Evolutionary conservation across 1,139 yeast genomes (phyloP), one percentile per base, ranked within the genome.

Genomic region (Suhomyces bolitotheri): DNA sequence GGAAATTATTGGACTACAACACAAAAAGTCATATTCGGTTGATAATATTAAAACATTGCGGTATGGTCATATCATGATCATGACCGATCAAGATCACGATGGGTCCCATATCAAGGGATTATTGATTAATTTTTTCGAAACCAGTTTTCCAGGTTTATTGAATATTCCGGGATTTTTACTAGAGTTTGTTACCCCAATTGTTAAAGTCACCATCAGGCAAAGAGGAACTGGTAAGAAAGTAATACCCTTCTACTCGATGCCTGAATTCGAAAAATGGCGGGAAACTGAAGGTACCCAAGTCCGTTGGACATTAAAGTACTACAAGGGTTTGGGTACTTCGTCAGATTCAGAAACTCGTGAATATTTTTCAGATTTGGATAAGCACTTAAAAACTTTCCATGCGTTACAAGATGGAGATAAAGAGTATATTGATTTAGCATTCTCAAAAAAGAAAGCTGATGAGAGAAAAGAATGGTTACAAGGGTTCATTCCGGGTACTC

Each of bases 71-170:
- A 77, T 94, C 33, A 92, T 94, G 97, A 89, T 94, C 55, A 94
- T 94, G 98, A 89, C 99, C 4, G 99, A 94, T 85, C 99, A 94
- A 64, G 99, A 94, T 86, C 96, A 90, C 53, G 99, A 94, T 73
- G 99, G 99, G 41, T 86, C 96, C 14, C 99, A 94, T 68, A 94
- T 94, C 56, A 94, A 94, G 60, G 99, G 99, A 45, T 75, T 94
- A 50, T 78, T 94, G 44, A 94, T 94, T 54, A 94, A 94, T 58
- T 94, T 92, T 56, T 66, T 94, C 42, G 97, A 92, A 60, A 78
- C 94, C 4, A 85, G 96, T 29, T 94, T 94, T 66, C 98, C 98
- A 1, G 98, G 97, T 1, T 68, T 94, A 46, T 70, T 94, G 27
- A 85, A 84, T 43, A 76, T 92, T 34, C 97, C 97, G 1, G 97